Conservation (phyloP, 2,329 filamentous ascomycete genomes). For the Hypoxylon sp. region DNA sequence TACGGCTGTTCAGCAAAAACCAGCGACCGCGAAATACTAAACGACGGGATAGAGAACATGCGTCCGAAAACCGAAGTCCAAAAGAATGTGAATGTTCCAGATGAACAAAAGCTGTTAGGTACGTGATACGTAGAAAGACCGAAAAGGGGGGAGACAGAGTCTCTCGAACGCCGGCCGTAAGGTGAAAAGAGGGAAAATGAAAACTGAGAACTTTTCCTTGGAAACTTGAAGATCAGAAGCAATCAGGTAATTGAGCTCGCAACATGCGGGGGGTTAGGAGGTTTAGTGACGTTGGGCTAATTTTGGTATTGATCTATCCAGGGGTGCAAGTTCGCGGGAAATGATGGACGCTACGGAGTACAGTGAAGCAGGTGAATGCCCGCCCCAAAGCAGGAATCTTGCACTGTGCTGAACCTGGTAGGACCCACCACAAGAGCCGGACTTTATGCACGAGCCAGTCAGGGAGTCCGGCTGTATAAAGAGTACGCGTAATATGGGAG, state of each 20-base stretch:
- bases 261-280: slow-evolving; percentile 41
- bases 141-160: slow-evolving; percentile 13
- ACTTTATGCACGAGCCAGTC: slow-evolving; percentile 15
- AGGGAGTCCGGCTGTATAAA: slow-evolving; percentile 7
- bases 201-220: slow-evolving; percentile 24
- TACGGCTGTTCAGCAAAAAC: slow-evolving; percentile 21
- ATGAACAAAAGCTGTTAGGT: neutral
- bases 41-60: slow-evolving; percentile 30
- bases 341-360: slow-evolving; percentile 29
- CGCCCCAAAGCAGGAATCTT: neutral
- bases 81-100: slow-evolving; percentile 20
- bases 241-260: slow-evolving; percentile 27
- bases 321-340: slow-evolving; percentile 19
- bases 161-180: slow-evolving; percentile 13
- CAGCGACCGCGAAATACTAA: slow-evolving; percentile 18
- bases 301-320: slow-evolving; percentile 33
- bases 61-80: slow-evolving; percentile 19
- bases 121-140: neutral
- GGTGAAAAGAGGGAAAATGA: slow-evolving; percentile 21
- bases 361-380: neutral
- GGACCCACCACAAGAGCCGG: slow-evolving; percentile 9
- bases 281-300: slow-evolving; percentile 40
- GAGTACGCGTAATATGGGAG: slow-evolving; percentile 30
- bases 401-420: neutral
- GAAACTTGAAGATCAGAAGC: slow-evolving; percentile 24